Evolutionary conservation across 2,329 filamentous ascomycete genomes (phyloP).

Genomic region (Fusarium sp.): DNA sequence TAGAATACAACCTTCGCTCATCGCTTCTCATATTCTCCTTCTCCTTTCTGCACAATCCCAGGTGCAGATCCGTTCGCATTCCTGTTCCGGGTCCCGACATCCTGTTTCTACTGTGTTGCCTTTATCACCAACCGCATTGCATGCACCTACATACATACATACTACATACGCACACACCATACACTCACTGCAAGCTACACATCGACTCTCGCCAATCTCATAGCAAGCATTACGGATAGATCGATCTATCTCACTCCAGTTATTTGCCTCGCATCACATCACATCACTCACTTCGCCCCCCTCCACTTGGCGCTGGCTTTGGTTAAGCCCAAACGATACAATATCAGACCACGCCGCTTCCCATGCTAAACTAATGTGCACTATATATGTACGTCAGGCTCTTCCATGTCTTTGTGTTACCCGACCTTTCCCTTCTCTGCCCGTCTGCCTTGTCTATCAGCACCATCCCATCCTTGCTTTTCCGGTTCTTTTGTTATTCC

Average conservation of each 20-base stretch:
- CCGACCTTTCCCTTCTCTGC: slow-evolving; percentile 42
- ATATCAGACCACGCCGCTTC: slow-evolving; percentile 34
- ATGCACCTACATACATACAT: not conserved
- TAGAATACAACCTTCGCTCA: slow-evolving; percentile 34
- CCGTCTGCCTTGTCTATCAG: slow-evolving; percentile 32
- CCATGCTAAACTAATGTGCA: slow-evolving; percentile 30
- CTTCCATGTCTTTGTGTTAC: slow-evolving; percentile 43
- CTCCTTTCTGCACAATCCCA: slow-evolving; percentile 23
- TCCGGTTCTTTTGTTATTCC: slow-evolving; percentile 36
- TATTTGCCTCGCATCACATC: slow-evolving; percentile 1
- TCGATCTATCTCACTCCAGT: slow-evolving; percentile 15
- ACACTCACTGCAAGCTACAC: slow-evolving; percentile 3
- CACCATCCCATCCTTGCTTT: slow-evolving; percentile 35
- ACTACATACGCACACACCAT: slow-evolving; percentile 28
- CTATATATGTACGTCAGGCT: slow-evolving; percentile 34
- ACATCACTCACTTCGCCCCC: not conserved
- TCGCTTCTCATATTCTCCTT: slow-evolving; percentile 26
- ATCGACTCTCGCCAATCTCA: slow-evolving; percentile 34
- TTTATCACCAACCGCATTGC: slow-evolving; percentile 20
- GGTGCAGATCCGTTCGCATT: slow-evolving; percentile 29
- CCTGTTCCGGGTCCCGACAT: not conserved
- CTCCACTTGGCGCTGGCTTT: slow-evolving; percentile 38
- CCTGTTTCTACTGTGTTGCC: slow-evolving; percentile 7
- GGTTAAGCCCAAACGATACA: slow-evolving; percentile 6
- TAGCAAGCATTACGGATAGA: not conserved